Conservation (phyloP, 768 basidiomycete species). For the Coprinopsis strossmayeri region DNA sequence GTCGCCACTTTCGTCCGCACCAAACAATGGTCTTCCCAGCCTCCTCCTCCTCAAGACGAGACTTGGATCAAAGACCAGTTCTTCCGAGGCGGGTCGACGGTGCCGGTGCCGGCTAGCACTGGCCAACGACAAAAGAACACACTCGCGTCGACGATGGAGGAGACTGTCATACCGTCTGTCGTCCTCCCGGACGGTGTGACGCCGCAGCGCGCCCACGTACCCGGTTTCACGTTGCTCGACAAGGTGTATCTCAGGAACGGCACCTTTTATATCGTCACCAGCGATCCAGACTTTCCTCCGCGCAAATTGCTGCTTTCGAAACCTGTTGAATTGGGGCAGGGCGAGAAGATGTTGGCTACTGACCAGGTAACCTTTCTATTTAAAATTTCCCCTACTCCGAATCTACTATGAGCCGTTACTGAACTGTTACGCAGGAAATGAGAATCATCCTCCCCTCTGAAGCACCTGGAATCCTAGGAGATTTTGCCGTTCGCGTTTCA, state of each 20-base stretch:
- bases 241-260: conserved; percentile 71
- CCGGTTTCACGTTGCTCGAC: conserved; percentile 72
- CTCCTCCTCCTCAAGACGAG: too few relatives aligned
- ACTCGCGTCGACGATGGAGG: background rate
- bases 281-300: conserved; percentile 32
- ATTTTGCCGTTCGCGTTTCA: conserved; percentile 13
- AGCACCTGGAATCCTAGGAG: background rate
- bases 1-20: too few relatives aligned
- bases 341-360: conserved; percentile 21
- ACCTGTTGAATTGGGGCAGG: conserved; percentile 14
- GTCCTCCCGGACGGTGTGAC: background rate
- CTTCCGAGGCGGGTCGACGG: too few relatives aligned
- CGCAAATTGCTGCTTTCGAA: conserved; percentile 32
- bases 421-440: conserved; percentile 17
- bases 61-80: too few relatives aligned
- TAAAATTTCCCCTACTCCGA: background rate
- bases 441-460: conserved; percentile 18
- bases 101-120: too few relatives aligned
- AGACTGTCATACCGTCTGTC: conserved; percentile 2
- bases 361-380: conserved; percentile 17
- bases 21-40: too few relatives aligned
- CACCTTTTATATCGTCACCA: conserved; percentile 60
- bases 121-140: background rate
- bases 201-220: background rate
- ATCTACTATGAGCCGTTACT: too few relatives aligned